A percentile compares a stretch with the other conserved stretches of the same genome.
phyloP scores from a whole-genome alignment of 192 early-diverging fungal species.

The Piromyces sp. region DNA sequence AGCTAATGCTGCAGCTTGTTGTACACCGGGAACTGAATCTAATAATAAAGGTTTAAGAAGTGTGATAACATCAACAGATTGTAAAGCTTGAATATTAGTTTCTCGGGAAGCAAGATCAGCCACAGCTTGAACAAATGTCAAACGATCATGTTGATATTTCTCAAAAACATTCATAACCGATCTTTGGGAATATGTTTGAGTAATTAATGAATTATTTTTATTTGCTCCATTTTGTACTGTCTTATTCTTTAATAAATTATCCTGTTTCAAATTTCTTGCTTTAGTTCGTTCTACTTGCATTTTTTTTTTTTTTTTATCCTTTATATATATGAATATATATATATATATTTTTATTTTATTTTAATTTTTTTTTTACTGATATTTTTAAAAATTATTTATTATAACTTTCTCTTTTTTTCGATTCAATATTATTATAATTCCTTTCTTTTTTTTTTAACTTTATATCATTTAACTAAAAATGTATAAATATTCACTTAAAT shows the following conservation, averaged over 20 bases:
- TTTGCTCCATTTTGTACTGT: background rate
- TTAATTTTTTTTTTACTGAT: too few species aligned
- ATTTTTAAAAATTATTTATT: too few species aligned
- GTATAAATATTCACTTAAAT: too few species aligned
- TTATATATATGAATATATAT: too few species aligned
- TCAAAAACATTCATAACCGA: slow-evolving; percentile 30
- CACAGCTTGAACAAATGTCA: slow-evolving; percentile 35
- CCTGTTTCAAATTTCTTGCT: background rate
- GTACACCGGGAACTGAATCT: slow-evolving; percentile 34
- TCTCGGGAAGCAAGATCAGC: slow-evolving; percentile 38
- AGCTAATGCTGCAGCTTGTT: slow-evolving; percentile 38
- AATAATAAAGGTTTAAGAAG: slow-evolving; percentile 31
- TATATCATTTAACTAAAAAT: too few species aligned
- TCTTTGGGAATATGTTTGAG: slow-evolving; percentile 2
- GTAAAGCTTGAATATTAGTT: slow-evolving; percentile 31
- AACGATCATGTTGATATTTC: slow-evolving; percentile 34
- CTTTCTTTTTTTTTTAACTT: too few species aligned
- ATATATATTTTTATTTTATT: background rate
- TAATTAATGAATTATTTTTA: background rate
- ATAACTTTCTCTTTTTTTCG: too few species aligned
- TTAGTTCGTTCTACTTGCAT: background rate
- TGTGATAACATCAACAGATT: slow-evolving; percentile 23
- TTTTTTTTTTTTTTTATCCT: background rate
- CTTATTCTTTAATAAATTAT: background rate
- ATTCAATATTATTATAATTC: too few species aligned